Evolutionary conservation across 352 stramenopile species (phyloP).

Genomic region (Pythium biforme): DNA sequence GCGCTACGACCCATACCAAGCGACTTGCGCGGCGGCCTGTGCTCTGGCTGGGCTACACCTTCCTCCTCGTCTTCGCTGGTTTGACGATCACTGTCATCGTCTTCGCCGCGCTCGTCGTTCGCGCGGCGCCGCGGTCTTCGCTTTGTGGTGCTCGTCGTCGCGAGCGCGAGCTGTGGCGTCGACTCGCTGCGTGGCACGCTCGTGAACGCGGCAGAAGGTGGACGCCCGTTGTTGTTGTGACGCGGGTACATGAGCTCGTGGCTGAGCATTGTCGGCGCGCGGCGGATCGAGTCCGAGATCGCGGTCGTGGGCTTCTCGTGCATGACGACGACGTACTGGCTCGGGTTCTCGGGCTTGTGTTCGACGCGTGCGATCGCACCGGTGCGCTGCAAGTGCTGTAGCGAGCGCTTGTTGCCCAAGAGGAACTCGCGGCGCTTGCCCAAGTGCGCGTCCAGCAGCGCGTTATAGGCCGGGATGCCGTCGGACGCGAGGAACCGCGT

Average conservation of each 20-base stretch:
- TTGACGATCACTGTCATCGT: neutral
- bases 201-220: neutral
- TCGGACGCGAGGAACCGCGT: slow-evolving; percentile 65
- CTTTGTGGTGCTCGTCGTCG: neutral
- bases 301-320: slow-evolving; percentile 27
- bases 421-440: slow-evolving; percentile 66
- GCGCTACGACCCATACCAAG: slow-evolving; percentile 10
- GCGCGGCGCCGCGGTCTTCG: neutral
- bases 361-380: slow-evolving; percentile 63
- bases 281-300: neutral
- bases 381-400: slow-evolving; percentile 61
- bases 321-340: slow-evolving; percentile 74
- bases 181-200: slow-evolving; percentile 4
- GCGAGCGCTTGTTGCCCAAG: slow-evolving; percentile 53
- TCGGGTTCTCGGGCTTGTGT: slow-evolving; percentile 40
- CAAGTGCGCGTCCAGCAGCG: slow-evolving; percentile 55
- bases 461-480: slow-evolving; percentile 72
- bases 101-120: slow-evolving; percentile 1
- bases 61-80: slow-evolving; percentile 8
- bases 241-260: neutral
- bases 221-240: no score
- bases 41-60: neutral
- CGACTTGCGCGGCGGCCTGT: no score
- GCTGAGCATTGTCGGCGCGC: slow-evolving; percentile 9
- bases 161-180: slow-evolving; percentile 8